Base-by-base conservation (phyloP, 352 stramenopile genomes). In the Phytophthora nicotianae region DNA sequence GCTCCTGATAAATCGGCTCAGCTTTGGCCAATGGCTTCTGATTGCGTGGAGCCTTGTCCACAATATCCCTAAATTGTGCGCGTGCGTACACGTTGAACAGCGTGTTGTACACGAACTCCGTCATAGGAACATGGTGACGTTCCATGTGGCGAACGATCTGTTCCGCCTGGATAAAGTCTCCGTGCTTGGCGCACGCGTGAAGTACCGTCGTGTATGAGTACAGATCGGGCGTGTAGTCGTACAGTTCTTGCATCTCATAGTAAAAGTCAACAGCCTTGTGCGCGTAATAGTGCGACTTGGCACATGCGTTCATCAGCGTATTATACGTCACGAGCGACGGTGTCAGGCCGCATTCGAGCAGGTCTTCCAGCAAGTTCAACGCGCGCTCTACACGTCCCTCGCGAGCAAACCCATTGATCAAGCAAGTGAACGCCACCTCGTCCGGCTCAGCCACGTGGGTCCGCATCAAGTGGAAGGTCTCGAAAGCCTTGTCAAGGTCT, bases 221-320 rank as follows among this genome's bases (percentile, higher is more conserved):
- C 65, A 81, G 55, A 62, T 91, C 82, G 38, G 85, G 85, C 21
- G 81, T 62, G 68, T 91, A 90, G 64, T 94, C 85, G 68, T 94
- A 94, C 57, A 92, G 60, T 56, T 94, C 85, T 60, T 94, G 85
- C 85, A 94, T 92, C 48, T 94, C 85, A 50, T 92, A 70, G 74
- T 92, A 94, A 40, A 94, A 92, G 40, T 94, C 85, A 24, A 91
- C 63, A 3, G 85, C 81, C 57, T 94, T 94, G 72, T 92, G 85
- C 19, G 85, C 85, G 68, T 86, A 94, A 56, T 94, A 88, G 68
- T 89, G 78, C 54, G 85, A 94, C 67, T 92, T 91, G 52, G 85
- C 81, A 52, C 85, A 94, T 21, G 85, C 85, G 41, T 89, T 81
- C 49, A 94, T 94, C 20, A 94, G 70, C 68, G 75, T 71, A 62